phyloP scores from a whole-genome alignment of 345 rosid species.

The Syzygium aromaticum region DNA sequence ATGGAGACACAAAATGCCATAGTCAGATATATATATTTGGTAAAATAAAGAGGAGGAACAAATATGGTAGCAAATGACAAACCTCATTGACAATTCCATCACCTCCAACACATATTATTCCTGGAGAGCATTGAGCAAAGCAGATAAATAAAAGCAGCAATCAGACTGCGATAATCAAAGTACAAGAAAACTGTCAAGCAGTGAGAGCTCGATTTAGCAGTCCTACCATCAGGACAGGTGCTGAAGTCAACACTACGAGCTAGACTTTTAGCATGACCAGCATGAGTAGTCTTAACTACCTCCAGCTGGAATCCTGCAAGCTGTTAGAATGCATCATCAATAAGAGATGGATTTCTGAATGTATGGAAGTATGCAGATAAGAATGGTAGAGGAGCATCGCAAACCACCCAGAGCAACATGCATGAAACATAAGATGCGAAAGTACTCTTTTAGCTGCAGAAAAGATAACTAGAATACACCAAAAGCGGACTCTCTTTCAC shows the following conservation, averaged over 20 bases:
- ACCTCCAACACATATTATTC: constrained; percentile 95
- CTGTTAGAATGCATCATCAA: constrained; percentile 28
- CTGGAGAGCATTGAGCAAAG: constrained; percentile 26
- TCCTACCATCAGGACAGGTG: constrained; percentile 83
- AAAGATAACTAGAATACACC: background rate
- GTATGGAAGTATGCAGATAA: background rate
- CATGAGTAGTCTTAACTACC: constrained; percentile 81
- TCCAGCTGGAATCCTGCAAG: constrained; percentile 95
- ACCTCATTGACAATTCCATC: constrained; percentile 99
- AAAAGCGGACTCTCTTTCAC: background rate
- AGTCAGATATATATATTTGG: background rate
- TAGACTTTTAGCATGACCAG: constrained; percentile 84
- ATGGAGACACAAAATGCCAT: background rate
- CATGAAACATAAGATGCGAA: background rate
- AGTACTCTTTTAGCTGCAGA: background rate
- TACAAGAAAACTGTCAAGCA: constrained; percentile 1
- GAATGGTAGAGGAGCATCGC: background rate
- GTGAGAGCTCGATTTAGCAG: background rate
- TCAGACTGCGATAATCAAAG: constrained; percentile 2
- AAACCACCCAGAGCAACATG: background rate
- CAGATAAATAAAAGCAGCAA: background rate
- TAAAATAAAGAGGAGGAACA: background rate
- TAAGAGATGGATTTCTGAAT: background rate
- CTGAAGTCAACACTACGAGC: constrained; percentile 85
- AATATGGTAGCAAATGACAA: constrained; percentile 10